phyloP scores from a whole-genome alignment of 2,329 filamentous ascomycete genomes.

The Coleophoma cylindrospora region DNA sequence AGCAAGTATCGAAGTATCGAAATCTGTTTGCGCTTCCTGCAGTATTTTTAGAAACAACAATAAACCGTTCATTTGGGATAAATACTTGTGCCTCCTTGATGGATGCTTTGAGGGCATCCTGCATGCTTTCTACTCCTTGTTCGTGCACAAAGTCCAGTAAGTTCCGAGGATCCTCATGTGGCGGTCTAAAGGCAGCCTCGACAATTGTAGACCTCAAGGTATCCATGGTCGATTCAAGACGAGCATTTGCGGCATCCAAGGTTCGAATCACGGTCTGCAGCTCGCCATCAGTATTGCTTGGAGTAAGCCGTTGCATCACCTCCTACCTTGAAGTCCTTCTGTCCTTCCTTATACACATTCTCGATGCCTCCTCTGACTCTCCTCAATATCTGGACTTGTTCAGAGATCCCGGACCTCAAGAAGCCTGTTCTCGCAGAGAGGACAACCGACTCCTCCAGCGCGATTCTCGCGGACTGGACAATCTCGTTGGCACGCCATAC shows the following conservation, averaged over 20 bases:
- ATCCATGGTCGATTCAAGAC: slow-evolving; percentile 62
- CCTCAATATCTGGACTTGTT: slow-evolving; percentile 48
- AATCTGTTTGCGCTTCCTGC: slow-evolving; percentile 61
- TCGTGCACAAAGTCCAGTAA: slow-evolving; percentile 76
- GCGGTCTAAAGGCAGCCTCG: slow-evolving; percentile 56
- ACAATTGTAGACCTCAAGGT: slow-evolving; percentile 60
- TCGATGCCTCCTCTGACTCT: slow-evolving; percentile 47
- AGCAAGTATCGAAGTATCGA: slow-evolving; percentile 61
- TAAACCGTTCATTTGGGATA: not conserved
- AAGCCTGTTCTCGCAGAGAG: slow-evolving; percentile 67
- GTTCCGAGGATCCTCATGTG: slow-evolving; percentile 52
- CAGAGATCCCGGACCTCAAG: slow-evolving; percentile 54
- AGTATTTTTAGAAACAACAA: no score
- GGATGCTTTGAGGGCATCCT: slow-evolving; percentile 62
- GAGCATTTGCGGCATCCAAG: slow-evolving; percentile 62
- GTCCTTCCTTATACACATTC: slow-evolving; percentile 51
- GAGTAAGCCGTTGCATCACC: not conserved
- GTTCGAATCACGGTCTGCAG: slow-evolving; percentile 49
- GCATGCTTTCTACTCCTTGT: slow-evolving; percentile 59
- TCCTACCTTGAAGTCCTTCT: slow-evolving; percentile 47
- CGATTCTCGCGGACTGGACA: slow-evolving; percentile 67
- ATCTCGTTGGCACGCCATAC: slow-evolving; percentile 86
- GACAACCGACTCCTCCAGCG: slow-evolving; percentile 74
- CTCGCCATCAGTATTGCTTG: slow-evolving; percentile 2
- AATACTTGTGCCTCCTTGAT: slow-evolving; percentile 65